Base-by-base conservation (phyloP, 2,329 filamentous ascomycete genomes). In the Diaporthe australafricana region DNA sequence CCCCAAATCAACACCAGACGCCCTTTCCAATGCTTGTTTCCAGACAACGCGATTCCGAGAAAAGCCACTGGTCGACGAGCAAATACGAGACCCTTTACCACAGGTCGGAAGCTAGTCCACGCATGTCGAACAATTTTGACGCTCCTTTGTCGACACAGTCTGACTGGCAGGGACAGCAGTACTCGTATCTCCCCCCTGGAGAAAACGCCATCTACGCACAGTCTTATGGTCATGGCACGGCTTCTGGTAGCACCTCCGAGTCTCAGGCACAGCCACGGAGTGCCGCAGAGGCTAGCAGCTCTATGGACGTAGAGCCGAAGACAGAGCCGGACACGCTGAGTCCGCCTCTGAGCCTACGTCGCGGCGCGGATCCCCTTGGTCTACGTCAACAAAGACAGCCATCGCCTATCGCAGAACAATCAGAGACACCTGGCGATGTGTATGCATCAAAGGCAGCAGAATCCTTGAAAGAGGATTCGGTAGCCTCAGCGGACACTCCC, bases 291-390 rank as follows among this genome's bases (percentile, higher is more conserved):
- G 78, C 81, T 45, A 80, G 78, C 62, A 81, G 79, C 78, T 84
- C 87, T 38, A 85, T 94, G 57, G 90, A 90, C 38, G 85, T 94
- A 75, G 93, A 93, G 73, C 89, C 91, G 8, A 89, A 92, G 77
- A 92, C 88, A 77, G 80, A 75, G 42, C 74, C 76, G 52, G 76
- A 75, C 69, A 68, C 75, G 40, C 68, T 77, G 42, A 77, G 71
- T 67, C 81, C 83, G 5, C 79, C 82, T 14, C 75, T 83, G 45
- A 77, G 74, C 71, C 82, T 82, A 56, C 81, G 80, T 42, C 81
- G 80, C 42, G 75, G 78, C 70, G 74, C 83, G 12, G 83, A 86
- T 73, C 82, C 83, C 14, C 77, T 85, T 48, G 84, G 83, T 45
- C 75, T 85, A 25, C 82, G 83, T 57, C 81, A 82, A 62, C 80